These are phyloP conservation scores for Fusarium musae DNA, from an alignment of 2,329 filamentous ascomycete species.

Conservation along the genomic window DNA sequence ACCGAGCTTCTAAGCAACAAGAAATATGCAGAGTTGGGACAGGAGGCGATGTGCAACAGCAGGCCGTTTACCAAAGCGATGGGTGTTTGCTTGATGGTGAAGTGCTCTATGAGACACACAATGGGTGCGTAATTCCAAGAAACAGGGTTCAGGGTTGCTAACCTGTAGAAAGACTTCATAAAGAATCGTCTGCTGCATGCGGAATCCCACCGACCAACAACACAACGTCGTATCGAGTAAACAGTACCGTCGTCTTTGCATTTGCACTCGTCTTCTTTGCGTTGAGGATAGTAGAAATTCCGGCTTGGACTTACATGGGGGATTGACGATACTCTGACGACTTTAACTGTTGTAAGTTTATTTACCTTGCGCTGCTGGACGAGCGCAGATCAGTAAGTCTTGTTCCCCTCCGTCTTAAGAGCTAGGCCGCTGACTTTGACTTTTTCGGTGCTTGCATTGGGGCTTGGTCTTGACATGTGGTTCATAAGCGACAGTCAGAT, in stretches of 20 bases:
- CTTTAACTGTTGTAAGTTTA: neutral
- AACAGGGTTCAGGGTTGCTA: neutral
- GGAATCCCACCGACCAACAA: neutral
- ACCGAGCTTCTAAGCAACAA: neutral
- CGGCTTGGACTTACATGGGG: neutral
- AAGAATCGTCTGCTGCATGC: neutral
- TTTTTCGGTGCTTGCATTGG: conserved; percentile 3
- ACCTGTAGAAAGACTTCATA: conserved; percentile 9
- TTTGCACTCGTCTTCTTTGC: neutral
- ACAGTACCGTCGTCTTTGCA: neutral
- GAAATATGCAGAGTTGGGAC: neutral
- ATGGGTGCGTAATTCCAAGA: neutral
- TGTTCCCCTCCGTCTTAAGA: no score
- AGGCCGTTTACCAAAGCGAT: neutral
- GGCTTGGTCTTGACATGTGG: conserved; percentile 22
- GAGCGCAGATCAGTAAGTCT: no score
- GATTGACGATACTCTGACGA: neutral
- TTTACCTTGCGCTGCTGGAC: accelerated
- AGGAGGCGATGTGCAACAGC: neutral
- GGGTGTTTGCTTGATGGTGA: neutral
- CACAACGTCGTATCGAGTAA: neutral
- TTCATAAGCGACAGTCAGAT: conserved; percentile 11
- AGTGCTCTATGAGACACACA: conserved; percentile 5
- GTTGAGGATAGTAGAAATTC: neutral
- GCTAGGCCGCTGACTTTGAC: no score